A percentile compares a stretch with the other conserved stretches of the same genome.
Evolutionary conservation across 306 rosid genomes (phyloP).

Genomic region (Ormosia emarginata): DNA sequence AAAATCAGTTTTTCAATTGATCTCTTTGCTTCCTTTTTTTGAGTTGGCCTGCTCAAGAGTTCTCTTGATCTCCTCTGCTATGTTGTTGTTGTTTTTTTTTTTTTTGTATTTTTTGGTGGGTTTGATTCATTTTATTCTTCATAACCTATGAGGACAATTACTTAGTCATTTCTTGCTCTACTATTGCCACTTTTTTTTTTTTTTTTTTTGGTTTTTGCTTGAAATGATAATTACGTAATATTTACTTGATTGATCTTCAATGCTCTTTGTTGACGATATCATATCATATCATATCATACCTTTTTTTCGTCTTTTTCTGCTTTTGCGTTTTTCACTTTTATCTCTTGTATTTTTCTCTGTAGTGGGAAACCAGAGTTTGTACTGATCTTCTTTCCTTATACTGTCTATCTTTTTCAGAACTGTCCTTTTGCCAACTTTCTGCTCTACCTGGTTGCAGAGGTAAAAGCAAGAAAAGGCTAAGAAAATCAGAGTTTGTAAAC

Average conservation of each 20-base stretch:
- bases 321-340: constrained; percentile 45
- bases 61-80: constrained; percentile 2
- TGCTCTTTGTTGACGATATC: constrained; percentile 45
- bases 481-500: constrained; percentile 4
- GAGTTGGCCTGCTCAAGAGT: not conserved
- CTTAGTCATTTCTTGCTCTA: not conserved
- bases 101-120: not conserved
- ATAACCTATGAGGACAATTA: not conserved
- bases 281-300: constrained; percentile 15
- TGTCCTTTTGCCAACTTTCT: constrained; percentile 1
- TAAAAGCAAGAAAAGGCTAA: not conserved
- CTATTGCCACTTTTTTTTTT: constrained; percentile 7
- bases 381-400: not conserved
- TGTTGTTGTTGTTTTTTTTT: not conserved
- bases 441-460: constrained; percentile 13
- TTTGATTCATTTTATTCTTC: constrained; percentile 4
- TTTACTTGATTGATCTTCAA: constrained; percentile 31
- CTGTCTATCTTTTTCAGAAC: not conserved
- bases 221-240: constrained; percentile 34
- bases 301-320: constrained; percentile 64
- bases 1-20: not conserved
- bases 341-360: constrained; percentile 36
- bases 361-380: constrained; percentile 36
- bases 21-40: not conserved
- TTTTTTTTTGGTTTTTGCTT: constrained; percentile 23